These are phyloP conservation scores for Penstemon barbatus DNA, from an alignment of 257 asterid species.

Conservation along the genomic window DNA sequence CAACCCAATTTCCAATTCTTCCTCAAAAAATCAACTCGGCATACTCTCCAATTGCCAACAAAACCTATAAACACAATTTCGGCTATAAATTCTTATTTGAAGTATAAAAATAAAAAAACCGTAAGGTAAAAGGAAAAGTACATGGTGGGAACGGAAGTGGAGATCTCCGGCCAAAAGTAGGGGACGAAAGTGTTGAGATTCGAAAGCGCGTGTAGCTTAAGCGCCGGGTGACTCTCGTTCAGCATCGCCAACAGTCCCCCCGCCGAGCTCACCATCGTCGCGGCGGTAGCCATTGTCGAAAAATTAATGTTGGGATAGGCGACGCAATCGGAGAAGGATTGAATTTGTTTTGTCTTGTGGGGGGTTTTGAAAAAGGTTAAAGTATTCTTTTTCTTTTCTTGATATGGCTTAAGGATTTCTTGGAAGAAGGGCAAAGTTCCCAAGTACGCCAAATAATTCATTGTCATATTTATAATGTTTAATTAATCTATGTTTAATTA, in stretches of 20 bases:
- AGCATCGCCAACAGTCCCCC: slow-evolving; percentile 94
- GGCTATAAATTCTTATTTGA: slow-evolving; percentile 8
- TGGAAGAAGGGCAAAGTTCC: no score
- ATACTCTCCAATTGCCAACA: background rate
- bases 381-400: no score
- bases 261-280: slow-evolving; percentile 86
- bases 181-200: slow-evolving; percentile 78
- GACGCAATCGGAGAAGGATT: no score
- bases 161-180: slow-evolving; percentile 92
- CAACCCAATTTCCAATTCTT: background rate
- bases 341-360: no score
- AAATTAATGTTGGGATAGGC: background rate
- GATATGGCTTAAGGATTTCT: no score
- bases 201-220: slow-evolving; percentile 80
- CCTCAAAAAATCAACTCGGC: slow-evolving; percentile 3
- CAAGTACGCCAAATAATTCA: no score
- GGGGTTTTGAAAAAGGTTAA: no score
- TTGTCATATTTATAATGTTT: no score
- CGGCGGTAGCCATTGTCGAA: slow-evolving; percentile 50
- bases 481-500: no score
- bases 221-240: slow-evolving; percentile 73
- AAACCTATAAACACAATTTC: background rate
- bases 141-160: slow-evolving; percentile 81
- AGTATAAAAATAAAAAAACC: background rate
- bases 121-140: slow-evolving; percentile 23